Evolutionary conservation across 1,284 basidiomycete species (phyloP).

Genomic region (Porogramme epimiltina): DNA sequence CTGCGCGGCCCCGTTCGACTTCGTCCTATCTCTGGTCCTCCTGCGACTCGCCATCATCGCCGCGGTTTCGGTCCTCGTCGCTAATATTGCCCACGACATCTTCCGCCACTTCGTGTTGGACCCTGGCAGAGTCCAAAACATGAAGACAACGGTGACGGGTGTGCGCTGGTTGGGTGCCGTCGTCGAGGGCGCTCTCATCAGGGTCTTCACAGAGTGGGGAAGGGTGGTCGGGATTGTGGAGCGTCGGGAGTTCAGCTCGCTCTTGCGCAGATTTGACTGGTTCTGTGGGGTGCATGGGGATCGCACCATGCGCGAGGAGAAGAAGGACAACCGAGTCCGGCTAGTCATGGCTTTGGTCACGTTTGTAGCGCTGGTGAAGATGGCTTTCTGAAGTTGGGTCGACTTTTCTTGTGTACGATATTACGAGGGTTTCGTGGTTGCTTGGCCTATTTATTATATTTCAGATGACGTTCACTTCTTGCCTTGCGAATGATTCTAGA

Average conservation of each 20-base stretch:
- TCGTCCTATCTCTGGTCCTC: slow-evolving; percentile 1
- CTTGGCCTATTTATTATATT: too few species aligned
- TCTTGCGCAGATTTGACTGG: slow-evolving; percentile 57
- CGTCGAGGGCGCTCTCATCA: slow-evolving; percentile 49
- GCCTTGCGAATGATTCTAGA: too few species aligned
- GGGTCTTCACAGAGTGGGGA: slow-evolving; percentile 54
- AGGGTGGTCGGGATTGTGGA: slow-evolving; percentile 47
- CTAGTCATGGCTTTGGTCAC: slow-evolving; percentile 15
- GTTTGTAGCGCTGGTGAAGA: not conserved
- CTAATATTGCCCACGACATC: slow-evolving; percentile 49
- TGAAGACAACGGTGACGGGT: slow-evolving; percentile 40
- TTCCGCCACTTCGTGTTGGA: slow-evolving; percentile 49
- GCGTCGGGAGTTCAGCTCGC: slow-evolving; percentile 39
- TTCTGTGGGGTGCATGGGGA: slow-evolving; percentile 45
- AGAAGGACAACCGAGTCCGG: slow-evolving; percentile 37
- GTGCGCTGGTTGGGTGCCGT: slow-evolving; percentile 43
- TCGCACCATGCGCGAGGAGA: slow-evolving; percentile 46
- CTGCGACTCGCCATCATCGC: slow-evolving; percentile 27
- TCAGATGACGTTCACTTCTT: too few species aligned
- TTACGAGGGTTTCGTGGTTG: too few species aligned
- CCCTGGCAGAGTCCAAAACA: slow-evolving; percentile 30
- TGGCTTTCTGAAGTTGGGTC: too few species aligned
- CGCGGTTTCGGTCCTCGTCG: slow-evolving; percentile 34
- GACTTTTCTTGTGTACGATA: too few species aligned
- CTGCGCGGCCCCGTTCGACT: slow-evolving; percentile 13